phyloP scores from a whole-genome alignment of 2,329 filamentous ascomycete species.

The Aspergillus costaricaensis region DNA sequence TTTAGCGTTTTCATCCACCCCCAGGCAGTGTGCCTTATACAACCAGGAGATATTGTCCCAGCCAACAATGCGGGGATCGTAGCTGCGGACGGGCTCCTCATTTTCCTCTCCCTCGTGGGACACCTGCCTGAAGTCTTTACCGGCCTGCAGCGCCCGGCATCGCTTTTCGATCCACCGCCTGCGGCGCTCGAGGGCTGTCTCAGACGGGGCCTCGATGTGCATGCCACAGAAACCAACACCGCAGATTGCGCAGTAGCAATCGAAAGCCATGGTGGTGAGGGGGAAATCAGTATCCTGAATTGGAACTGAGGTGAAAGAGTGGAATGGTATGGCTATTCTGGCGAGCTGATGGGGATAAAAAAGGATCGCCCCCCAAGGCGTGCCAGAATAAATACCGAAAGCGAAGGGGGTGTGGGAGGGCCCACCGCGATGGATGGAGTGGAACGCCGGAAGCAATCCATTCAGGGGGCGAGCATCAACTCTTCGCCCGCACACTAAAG shows the following conservation, averaged over 20 bases:
- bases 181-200: slow-evolving; percentile 20
- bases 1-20: slow-evolving; percentile 7
- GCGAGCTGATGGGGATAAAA: background rate
- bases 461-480: slow-evolving; percentile 6
- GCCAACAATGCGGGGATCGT: slow-evolving; percentile 24
- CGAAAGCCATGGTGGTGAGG: slow-evolving; percentile 21
- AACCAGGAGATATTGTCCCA: slow-evolving; percentile 21
- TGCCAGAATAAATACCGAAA: slow-evolving; percentile 5
- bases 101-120: slow-evolving; percentile 13
- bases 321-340: background rate
- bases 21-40: slow-evolving; percentile 24
- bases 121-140: slow-evolving; percentile 7
- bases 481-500: background rate
- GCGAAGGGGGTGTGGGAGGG: background rate
- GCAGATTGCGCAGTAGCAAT: slow-evolving; percentile 27
- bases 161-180: slow-evolving; percentile 22
- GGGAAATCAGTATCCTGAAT: background rate
- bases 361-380: background rate
- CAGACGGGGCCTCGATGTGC: slow-evolving; percentile 23
- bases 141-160: slow-evolving; percentile 15
- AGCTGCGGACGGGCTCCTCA: slow-evolving; percentile 21
- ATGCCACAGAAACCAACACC: slow-evolving; percentile 25
- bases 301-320: background rate
- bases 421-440: slow-evolving; percentile 2
- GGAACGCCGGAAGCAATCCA: slow-evolving; percentile 1